A percentile compares a stretch with the other conserved stretches of the same genome.
Conservation (phyloP, 176 grass and related monocot genomes). For the Cenchrus fungigraminus region DNA sequence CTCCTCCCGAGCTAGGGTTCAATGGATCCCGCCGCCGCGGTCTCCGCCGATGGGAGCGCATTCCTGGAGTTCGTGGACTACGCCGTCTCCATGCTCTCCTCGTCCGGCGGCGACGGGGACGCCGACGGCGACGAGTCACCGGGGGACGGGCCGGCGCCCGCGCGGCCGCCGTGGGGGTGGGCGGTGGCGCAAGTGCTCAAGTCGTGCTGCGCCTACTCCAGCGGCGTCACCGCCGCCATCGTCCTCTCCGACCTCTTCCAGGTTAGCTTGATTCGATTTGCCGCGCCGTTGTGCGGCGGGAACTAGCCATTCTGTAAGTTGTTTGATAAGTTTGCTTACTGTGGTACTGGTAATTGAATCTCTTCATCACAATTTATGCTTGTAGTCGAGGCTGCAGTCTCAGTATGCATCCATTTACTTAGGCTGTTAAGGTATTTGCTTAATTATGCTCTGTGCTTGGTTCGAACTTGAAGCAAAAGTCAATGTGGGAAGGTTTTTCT, state of each 20-base stretch:
- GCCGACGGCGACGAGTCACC: constrained; percentile 47
- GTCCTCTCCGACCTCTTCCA: constrained; percentile 93
- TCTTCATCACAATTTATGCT: not conserved
- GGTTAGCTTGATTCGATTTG: constrained; percentile 38
- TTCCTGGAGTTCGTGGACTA: constrained; percentile 80
- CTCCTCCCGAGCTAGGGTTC: constrained; percentile 45
- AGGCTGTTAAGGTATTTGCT: not conserved
- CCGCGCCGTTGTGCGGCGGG: too few species aligned
- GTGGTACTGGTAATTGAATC: not conserved
- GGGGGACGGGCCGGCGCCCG: constrained; percentile 43
- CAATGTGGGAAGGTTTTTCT: not conserved
- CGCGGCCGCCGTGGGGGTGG: constrained; percentile 73
- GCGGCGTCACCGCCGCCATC: constrained; percentile 87
- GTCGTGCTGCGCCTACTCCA: constrained; percentile 81
- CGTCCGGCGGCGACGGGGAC: constrained; percentile 38
- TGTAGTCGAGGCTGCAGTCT: not conserved
- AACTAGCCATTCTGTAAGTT: not conserved
- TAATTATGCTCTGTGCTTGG: not conserved
- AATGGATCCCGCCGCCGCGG: constrained; percentile 43
- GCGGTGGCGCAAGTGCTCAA: constrained; percentile 74
- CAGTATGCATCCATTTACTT: not conserved
- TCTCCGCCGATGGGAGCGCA: constrained; percentile 40
- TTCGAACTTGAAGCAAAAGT: not conserved
- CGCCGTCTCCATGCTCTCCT: constrained; percentile 61
- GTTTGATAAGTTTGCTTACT: not conserved